These are phyloP conservation scores for Coemansia sp. DNA, from an alignment of 371 early-diverging fungal genomes.

Conservation along the genomic window DNA sequence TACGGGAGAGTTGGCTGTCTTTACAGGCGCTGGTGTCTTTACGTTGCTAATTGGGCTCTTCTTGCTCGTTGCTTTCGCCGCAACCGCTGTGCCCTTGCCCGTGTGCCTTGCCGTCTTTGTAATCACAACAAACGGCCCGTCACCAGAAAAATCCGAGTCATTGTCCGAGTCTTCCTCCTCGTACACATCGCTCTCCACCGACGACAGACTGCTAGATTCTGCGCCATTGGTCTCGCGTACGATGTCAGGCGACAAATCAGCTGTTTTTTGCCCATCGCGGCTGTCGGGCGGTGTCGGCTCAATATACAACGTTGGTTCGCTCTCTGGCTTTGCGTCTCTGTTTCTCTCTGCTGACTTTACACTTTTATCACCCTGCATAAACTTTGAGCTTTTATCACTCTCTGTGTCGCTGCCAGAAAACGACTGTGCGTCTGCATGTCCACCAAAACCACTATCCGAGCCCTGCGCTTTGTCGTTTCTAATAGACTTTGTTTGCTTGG, in stretches of 20 bases:
- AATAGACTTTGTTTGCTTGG: background rate
- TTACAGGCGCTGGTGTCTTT: no score
- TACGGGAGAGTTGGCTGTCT: no score
- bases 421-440: no score
- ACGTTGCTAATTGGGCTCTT: background rate
- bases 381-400: background rate
- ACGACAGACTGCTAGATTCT: no score
- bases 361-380: background rate
- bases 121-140: slow-evolving; percentile 8
- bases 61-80: background rate
- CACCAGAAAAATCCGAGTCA: slow-evolving; percentile 2
- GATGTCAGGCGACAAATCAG: no score
- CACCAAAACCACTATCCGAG: background rate
- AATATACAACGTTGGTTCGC: background rate
- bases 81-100: background rate
- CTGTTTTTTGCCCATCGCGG: background rate
- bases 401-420: background rate
- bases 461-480: background rate
- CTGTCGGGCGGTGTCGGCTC: background rate
- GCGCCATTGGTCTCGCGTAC: no score
- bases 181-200: slow-evolving; percentile 17
- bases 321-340: background rate
- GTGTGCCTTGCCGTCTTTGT: background rate
- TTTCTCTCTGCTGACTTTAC: no score
- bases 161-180: slow-evolving; percentile 2